These are phyloP conservation scores for Effrenium voratum DNA, from an alignment of 73 alveolate genomes.

Conservation along the genomic window DNA sequence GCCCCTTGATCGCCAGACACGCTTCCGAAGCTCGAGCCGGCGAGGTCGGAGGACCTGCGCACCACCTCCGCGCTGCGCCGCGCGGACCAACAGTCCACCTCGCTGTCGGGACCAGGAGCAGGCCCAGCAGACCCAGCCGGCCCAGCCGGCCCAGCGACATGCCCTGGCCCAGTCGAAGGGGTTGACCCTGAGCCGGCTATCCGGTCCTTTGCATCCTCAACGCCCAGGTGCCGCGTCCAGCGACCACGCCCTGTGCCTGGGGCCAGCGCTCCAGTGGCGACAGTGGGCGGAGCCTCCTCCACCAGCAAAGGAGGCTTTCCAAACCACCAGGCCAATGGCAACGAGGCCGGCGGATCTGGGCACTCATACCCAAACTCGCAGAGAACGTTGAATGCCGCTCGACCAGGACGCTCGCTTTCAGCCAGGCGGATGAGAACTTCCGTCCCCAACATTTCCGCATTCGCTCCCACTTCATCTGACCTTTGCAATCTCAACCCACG, in stretches of 20 bases:
- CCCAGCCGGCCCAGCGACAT: no score
- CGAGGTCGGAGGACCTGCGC: no score
- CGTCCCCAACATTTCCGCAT: neutral
- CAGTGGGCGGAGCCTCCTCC: neutral
- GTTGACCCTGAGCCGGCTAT: no score
- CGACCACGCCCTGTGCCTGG: neutral
- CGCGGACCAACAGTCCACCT: no score
- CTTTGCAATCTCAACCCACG: neutral
- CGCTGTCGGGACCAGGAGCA: no score
- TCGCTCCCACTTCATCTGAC: neutral
- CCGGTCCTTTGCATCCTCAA: no score
- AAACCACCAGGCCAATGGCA: slow-evolving; percentile 27
- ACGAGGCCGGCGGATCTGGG: neutral
- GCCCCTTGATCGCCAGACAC: no score
- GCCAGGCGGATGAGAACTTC: slow-evolving; percentile 26
- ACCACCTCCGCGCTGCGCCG: no score
- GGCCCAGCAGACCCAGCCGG: no score
- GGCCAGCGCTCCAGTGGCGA: neutral
- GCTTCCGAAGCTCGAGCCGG: no score
- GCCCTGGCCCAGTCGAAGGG: no score
- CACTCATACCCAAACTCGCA: neutral
- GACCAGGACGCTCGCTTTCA: neutral
- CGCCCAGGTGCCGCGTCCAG: neutral
- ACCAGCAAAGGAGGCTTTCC: neutral
- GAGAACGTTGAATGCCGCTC: neutral